Evolutionary conservation across 495 filamentous ascomycete genomes (phyloP).

Genomic region (Xeromyces bisporus): DNA sequence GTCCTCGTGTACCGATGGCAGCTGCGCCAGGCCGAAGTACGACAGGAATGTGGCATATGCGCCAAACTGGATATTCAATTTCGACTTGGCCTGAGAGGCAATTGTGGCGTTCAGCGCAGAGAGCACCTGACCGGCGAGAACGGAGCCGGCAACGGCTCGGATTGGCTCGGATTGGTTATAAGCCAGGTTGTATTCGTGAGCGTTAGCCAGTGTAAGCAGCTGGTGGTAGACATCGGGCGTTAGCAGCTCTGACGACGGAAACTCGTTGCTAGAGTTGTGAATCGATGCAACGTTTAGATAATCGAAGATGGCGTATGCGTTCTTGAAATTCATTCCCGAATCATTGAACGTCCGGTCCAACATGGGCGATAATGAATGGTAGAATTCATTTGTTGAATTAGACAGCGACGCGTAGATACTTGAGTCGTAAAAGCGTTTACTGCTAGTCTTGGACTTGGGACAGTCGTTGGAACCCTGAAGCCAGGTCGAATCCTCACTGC

Average conservation of each 20-base stretch:
- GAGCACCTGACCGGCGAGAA: slow-evolving; percentile 30
- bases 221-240: slow-evolving; percentile 20
- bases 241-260: slow-evolving; percentile 16
- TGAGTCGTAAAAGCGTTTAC: slow-evolving; percentile 54
- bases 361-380: slow-evolving; percentile 42
- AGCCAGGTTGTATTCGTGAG: slow-evolving; percentile 34
- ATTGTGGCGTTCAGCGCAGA: slow-evolving; percentile 28
- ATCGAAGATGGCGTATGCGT: slow-evolving; percentile 51
- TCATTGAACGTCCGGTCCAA: slow-evolving; percentile 40
- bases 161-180: slow-evolving; percentile 31
- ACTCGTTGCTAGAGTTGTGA: slow-evolving; percentile 28
- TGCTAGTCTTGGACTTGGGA: slow-evolving; percentile 44
- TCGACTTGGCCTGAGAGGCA: slow-evolving; percentile 15
- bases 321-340: slow-evolving; percentile 43
- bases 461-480: slow-evolving; percentile 42
- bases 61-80: slow-evolving; percentile 33
- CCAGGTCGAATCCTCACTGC: slow-evolving; percentile 40
- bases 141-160: slow-evolving; percentile 31
- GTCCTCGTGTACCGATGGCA: slow-evolving; percentile 12
- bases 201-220: slow-evolving; percentile 29
- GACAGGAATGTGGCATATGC: slow-evolving; percentile 33
- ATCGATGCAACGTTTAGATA: slow-evolving; percentile 37
- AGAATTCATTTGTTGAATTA: slow-evolving; percentile 42
- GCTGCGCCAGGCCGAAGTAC: slow-evolving; percentile 34
- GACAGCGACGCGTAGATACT: slow-evolving; percentile 36